Base-by-base conservation (phyloP, 2,329 filamentous ascomycete genomes). In the Curvularia sp. region DNA sequence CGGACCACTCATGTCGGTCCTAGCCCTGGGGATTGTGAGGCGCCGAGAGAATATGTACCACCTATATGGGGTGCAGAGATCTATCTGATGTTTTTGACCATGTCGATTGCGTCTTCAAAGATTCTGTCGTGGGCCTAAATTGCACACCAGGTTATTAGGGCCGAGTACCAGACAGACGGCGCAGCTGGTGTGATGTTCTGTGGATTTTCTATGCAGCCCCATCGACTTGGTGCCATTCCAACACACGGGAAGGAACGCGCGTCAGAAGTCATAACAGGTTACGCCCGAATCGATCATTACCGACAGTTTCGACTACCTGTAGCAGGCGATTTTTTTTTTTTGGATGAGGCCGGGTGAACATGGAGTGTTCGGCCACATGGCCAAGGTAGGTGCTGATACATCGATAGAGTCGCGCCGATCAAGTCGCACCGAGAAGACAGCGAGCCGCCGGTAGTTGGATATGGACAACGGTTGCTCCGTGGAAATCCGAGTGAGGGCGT, bases 1-100 rank as follows among this genome's bases (percentile, higher is more conserved):
- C 41, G 50, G 28, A 31, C 39, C 55, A 31, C 44, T 54, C 26
- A 33, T 54, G 30, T 28, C 49, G 30, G 15, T 30, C 30, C 49
- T n/a, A 10, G 53, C 43, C n/a, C 33, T 41, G 18, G 15, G 22
- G 8, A 39, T 46, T 50, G 31, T 30, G 20, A 39, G 8, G 8
- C 15, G 30, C 35, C 38, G n/a, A 15, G 38, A 13, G 8, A 31
- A 4, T 24, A 24, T 24, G 12, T 41, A n/a, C 13, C 9, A 31
- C 30, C 9, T 31, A 28, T 10, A 24, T 6, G 5, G 12, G 26
- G 5, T 26, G 5, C 12, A 12, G 10, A 41, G 22, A 35, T 52
- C 13, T 9, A 30, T 33, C 15, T 31, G 4, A 33, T 9, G 15
- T 7, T 22, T 30, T 44, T 18, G 28, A 5, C 20, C n/a, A 39